Conservation (phyloP, 768 basidiomycete genomes). For the Collybia sordida region DNA sequence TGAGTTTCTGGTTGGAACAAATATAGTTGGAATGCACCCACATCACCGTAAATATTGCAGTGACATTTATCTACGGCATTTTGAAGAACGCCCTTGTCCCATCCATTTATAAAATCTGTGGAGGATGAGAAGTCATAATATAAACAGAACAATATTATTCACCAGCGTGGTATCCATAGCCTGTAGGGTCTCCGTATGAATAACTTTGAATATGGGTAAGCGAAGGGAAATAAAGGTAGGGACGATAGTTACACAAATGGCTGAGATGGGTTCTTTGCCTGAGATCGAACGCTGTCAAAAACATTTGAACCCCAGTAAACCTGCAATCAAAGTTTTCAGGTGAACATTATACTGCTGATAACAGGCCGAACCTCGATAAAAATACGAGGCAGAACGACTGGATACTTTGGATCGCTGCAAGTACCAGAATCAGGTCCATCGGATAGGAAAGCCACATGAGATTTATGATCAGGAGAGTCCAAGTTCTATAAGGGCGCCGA, state of each 20-base stretch:
- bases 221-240: neutral
- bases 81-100: conserved; percentile 55
- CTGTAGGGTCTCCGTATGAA: conserved; percentile 60
- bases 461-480: conserved; percentile 52
- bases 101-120: conserved; percentile 58
- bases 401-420: conserved; percentile 46
- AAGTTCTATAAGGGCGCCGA: conserved; percentile 27
- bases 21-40: conserved; percentile 18
- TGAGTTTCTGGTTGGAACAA: conserved; percentile 3
- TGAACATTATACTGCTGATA: neutral
- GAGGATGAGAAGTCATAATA: neutral
- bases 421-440: conserved; percentile 47
- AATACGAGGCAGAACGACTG: conserved; percentile 44
- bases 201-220: conserved; percentile 23
- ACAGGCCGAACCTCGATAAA: conserved; percentile 46
- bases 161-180: conserved; percentile 62
- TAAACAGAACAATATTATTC: conserved; percentile 9
- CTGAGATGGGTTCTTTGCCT: conserved; percentile 47
- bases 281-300: conserved; percentile 32
- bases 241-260: conserved; percentile 47
- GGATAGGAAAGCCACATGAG: conserved; percentile 48
- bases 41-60: conserved; percentile 45
- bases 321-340: conserved; percentile 20
- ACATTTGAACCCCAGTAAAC: conserved; percentile 43
- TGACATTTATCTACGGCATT: conserved; percentile 54